A percentile compares a stretch with the other conserved stretches of the same genome.
phyloP scores from a whole-genome alignment of 768 basidiomycete genomes.

The Mycena olivaceomarginata region DNA sequence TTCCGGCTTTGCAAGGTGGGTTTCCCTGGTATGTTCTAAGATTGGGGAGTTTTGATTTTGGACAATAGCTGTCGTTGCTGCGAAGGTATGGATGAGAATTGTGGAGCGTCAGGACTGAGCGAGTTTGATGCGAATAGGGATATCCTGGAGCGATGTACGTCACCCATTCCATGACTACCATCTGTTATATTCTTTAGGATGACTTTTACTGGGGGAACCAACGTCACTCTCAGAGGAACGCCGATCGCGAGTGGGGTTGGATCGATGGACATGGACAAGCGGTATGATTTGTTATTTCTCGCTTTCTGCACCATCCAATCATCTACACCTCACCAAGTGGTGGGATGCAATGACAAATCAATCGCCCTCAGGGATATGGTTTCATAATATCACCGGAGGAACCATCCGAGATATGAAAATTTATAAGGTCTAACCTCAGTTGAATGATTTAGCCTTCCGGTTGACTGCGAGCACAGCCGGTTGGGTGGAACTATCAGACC shows the following conservation, averaged over 20 bases:
- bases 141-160: constrained; percentile 35
- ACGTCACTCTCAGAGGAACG: constrained; percentile 60
- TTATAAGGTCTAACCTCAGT: too few relatives aligned
- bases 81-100: constrained; percentile 34
- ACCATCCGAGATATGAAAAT: too few relatives aligned
- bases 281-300: too few relatives aligned
- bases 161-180: constrained; percentile 19
- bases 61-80: constrained; percentile 37
- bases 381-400: too few relatives aligned
- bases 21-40: constrained; percentile 26
- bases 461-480: too few relatives aligned
- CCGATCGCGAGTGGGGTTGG: constrained; percentile 62
- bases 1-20: constrained; percentile 31
- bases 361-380: too few relatives aligned
- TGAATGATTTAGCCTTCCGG: too few relatives aligned
- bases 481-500: constrained; percentile 61
- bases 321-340: too few relatives aligned
- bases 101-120: constrained; percentile 23
- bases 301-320: too few relatives aligned
- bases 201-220: constrained; percentile 56
- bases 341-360: too few relatives aligned
- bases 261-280: too few relatives aligned
- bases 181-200: constrained; percentile 51
- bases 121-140: constrained; percentile 23
- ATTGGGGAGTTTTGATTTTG: constrained; percentile 31